These are phyloP conservation scores for Sphagnurus paluster DNA, from an alignment of 1,284 basidiomycete genomes.

Conservation along the genomic window DNA sequence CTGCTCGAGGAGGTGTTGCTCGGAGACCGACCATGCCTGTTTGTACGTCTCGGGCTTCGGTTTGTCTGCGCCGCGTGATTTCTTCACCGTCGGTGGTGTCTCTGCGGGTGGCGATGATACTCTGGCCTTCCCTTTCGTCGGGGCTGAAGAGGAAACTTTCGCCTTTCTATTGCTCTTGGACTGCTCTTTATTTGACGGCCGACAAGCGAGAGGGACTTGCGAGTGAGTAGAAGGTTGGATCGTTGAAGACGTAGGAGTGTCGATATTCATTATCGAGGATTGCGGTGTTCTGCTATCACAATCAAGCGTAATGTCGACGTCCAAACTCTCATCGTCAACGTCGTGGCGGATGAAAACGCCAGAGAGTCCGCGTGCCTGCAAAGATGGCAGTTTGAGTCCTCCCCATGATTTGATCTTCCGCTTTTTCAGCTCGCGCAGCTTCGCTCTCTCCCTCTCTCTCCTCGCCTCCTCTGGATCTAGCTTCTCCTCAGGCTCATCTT, in stretches of 20 bases:
- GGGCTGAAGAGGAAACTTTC: background rate
- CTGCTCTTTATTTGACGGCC: constrained; percentile 9
- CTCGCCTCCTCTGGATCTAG: constrained; percentile 40
- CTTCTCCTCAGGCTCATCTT: constrained; percentile 38
- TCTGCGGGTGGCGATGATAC: background rate
- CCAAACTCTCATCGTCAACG: constrained; percentile 56
- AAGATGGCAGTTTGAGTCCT: constrained; percentile 32
- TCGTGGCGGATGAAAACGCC: constrained; percentile 55
- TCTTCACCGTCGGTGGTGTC: background rate
- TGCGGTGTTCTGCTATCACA: background rate
- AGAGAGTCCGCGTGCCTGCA: constrained; percentile 24
- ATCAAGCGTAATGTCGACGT: constrained; percentile 50
- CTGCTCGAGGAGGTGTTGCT: constrained; percentile 73
- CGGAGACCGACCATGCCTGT: constrained; percentile 69
- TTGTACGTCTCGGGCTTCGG: constrained; percentile 71
- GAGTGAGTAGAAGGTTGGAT: background rate
- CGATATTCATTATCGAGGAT: background rate
- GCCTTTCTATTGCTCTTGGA: background rate
- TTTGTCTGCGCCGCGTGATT: constrained; percentile 29
- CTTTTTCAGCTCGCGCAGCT: constrained; percentile 57
- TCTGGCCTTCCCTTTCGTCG: constrained; percentile 9
- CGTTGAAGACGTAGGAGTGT: background rate
- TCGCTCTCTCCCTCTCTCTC: constrained; percentile 47
- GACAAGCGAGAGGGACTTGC: constrained; percentile 5
- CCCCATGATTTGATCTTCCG: constrained; percentile 40